Base-by-base conservation (phyloP, 371 early-diverging fungal genomes). In the Mortierella sp. region DNA sequence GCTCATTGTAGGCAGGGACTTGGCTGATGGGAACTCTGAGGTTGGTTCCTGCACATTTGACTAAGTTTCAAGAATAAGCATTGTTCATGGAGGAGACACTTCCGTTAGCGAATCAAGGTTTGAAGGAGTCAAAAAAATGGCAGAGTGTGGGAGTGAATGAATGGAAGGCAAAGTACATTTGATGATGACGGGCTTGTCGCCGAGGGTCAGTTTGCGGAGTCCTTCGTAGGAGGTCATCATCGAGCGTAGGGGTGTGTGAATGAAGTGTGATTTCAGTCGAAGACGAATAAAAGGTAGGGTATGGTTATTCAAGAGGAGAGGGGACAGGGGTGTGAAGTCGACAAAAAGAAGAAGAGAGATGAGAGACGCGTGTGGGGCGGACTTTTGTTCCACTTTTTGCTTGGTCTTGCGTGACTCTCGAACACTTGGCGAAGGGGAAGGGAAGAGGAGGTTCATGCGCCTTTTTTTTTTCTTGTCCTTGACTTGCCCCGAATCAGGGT, bases 1-100 rank as follows among this genome's bases (percentile, higher is more conserved):
- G 83, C 65, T 92, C 93, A 79, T 92, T 91, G 82, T 88, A 90
- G 12, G 90, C 90, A 5, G 93, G 93, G 14, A 88, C 89, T 79
- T 91, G 91, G 48, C 88, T 90, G 68, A 92, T 91, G 24, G 92
- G 89, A 35, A 92, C 88, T 49, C 92, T 89, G 35, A 82, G 75
- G 55, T 85, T 85, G 70, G 86, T 82, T 51, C 86, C 86, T 29
- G 79, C 80, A 54, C 82, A 85, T 74, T 85, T 85, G 75, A 85
- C 86, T 85, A 75, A 48, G n/a, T 24, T 41, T 44, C 56, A 10
- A 24, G 12, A 46, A 11, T 7, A 16, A 63, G 63, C 63, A 65
- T 60, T 29, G 60, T 29, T 16, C 60, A 60, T 60, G 60, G 60
- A 18, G 21, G 21, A 38, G 41, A 21, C 14, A 14, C 10, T 27